Percentiles rank a stretch among this genome's conserved stretches.
These are phyloP conservation scores for Penicillium thymicola DNA, from an alignment of 2,329 filamentous ascomycete species.

Conservation along the genomic window DNA sequence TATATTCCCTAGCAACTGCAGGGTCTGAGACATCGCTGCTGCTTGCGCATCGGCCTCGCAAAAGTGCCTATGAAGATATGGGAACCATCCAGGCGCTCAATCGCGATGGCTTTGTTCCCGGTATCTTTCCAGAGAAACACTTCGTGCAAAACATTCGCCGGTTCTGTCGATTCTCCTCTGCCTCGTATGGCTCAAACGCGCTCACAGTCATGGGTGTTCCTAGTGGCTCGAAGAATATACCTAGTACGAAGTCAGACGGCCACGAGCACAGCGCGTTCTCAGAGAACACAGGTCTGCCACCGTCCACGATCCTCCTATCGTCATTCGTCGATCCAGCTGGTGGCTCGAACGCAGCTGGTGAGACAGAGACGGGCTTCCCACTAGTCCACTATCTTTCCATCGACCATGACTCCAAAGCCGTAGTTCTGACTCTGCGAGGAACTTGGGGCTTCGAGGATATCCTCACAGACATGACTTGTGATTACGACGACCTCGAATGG, in stretches of 20 bases:
- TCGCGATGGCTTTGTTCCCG: slow-evolving; percentile 44
- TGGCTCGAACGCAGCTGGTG: slow-evolving; percentile 62
- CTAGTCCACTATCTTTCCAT: slow-evolving; percentile 71
- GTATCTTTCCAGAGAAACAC: slow-evolving; percentile 46
- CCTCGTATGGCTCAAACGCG: slow-evolving; percentile 47
- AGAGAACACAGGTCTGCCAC: slow-evolving; percentile 43
- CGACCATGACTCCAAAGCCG: slow-evolving; percentile 67
- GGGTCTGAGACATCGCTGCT: slow-evolving; percentile 46
- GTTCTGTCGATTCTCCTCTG: slow-evolving; percentile 48
- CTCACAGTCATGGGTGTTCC: slow-evolving; percentile 47
- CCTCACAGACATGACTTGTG: slow-evolving; percentile 69
- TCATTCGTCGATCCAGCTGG: slow-evolving; percentile 69
- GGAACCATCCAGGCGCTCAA: slow-evolving; percentile 44
- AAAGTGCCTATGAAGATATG: slow-evolving; percentile 46
- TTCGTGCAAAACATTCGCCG: slow-evolving; percentile 46
- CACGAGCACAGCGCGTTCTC: slow-evolving; percentile 48
- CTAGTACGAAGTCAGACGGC: slow-evolving; percentile 33
- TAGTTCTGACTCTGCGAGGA: slow-evolving; percentile 69
- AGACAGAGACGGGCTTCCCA: slow-evolving; percentile 64
- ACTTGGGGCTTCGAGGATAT: slow-evolving; percentile 73
- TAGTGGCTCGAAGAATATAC: slow-evolving; percentile 30
- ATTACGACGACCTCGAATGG: slow-evolving; percentile 62
- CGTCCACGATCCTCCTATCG: slow-evolving; percentile 56
- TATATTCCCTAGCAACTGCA: slow-evolving; percentile 46
- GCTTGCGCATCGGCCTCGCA: slow-evolving; percentile 41